These are phyloP conservation scores for Thermomucor indicae-seudaticae DNA, from an alignment of 371 early-diverging fungal species.

Conservation along the genomic window DNA sequence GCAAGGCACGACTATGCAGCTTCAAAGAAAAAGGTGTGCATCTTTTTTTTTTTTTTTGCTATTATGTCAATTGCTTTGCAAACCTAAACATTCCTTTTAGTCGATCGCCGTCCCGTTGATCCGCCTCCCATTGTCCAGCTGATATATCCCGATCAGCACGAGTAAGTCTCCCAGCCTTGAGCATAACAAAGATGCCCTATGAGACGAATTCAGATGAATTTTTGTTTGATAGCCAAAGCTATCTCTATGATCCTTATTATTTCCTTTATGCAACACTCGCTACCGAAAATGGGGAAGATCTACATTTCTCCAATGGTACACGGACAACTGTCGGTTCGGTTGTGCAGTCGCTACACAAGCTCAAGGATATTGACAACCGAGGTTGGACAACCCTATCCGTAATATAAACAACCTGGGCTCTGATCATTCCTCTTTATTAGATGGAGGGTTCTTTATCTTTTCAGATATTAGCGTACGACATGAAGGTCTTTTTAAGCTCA, in stretches of 20 bases:
- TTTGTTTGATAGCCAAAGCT: conserved; percentile 10
- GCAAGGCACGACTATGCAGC: conserved; percentile 51
- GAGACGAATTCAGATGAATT: conserved; percentile 6
- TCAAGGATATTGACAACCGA: conserved; percentile 37
- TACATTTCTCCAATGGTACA: conserved; percentile 25
- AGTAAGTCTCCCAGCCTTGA: conserved; percentile 17
- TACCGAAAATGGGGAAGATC: conserved; percentile 18
- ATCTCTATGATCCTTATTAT: conserved; percentile 31
- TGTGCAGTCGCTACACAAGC: conserved; percentile 42
- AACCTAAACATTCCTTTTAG: conserved; percentile 12
- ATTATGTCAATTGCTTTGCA: not conserved
- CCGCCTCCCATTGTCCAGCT: conserved; percentile 48
- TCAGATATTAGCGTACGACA: conserved; percentile 89
- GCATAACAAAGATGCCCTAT: conserved; percentile 4
- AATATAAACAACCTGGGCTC: not conserved
- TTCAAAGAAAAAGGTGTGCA: conserved; percentile 48
- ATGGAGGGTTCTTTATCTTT: conserved; percentile 94
- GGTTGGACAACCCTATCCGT: conserved; percentile 22
- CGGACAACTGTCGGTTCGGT: conserved; percentile 43
- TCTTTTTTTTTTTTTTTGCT: not conserved
- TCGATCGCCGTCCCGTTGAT: conserved; percentile 50
- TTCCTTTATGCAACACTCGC: conserved; percentile 39
- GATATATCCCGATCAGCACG: conserved; percentile 5
- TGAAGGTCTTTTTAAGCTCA: conserved; percentile 85
- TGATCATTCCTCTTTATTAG: conserved; percentile 17